Evolutionary conservation across 192 early-diverging fungal species (phyloP), one percentile per base, ranked within the genome.

Genomic region (Coemansia sp.): DNA sequence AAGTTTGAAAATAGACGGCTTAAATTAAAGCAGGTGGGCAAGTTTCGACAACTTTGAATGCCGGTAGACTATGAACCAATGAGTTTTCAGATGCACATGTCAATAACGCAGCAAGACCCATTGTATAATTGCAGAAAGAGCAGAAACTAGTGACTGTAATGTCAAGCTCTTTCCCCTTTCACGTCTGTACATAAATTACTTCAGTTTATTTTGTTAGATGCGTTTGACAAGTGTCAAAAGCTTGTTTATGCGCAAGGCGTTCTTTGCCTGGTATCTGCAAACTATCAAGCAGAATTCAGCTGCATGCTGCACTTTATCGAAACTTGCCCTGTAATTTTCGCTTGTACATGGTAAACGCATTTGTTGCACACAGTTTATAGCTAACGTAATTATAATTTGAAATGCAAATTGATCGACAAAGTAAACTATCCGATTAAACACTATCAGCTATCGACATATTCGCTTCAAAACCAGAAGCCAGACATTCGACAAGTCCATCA

Each of bases 391-490:
- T 45, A 45, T 17, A 45, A 45, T n/a, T 17, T n/a, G n/a, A 45
- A 45, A 45, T 45, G 11, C 14, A 45, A 45, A 45, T 45, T 45
- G 43, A 45, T 45, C 2, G 5, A 5, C 14, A n/a, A 12, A n/a
- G 43, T 17, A 45, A 45, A 17, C 12, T 17, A 32, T 15, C 5
- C 4, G 43, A 12, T 15, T 64, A 41, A 6, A 60, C 60, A 15
- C 53, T 15, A 11, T 62, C 76, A 22, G 55, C 23, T 35, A 79
- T 65, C 0, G 57, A 11, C 62, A 69, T 69, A 57, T 72, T 57
- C 21, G 62, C 66, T 1, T 72, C 70, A 51, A 82, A 82, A 0
- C 79, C 79, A 22, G 25, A n/a, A 0, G 51, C 39, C 22, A 82
- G 62, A 7, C 52, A 41, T 10, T 43, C 57, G 15, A 66, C 59